These are phyloP conservation scores for Ceratobasidium sp. DNA, from an alignment of 1,284 basidiomycete genomes.

Conservation along the genomic window DNA sequence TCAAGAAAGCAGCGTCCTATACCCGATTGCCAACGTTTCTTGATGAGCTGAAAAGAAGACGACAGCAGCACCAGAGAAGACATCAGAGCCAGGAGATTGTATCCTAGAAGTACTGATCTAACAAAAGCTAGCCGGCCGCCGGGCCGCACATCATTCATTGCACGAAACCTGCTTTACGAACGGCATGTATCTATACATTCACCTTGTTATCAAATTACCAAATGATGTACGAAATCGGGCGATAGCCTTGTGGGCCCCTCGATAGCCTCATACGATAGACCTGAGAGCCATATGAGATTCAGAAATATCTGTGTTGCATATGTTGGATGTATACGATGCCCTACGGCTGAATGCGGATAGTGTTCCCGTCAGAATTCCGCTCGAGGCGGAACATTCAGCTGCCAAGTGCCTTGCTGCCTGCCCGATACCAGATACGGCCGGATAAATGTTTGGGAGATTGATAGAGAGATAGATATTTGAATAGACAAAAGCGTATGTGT, in stretches of 20 bases:
- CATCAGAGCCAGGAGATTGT: constrained; percentile 2
- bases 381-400: neutral
- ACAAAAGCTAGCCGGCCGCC: too few relatives aligned
- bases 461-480: neutral
- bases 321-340: too few relatives aligned
- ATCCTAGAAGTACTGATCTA: too few relatives aligned
- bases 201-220: neutral
- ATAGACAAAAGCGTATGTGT: too few relatives aligned
- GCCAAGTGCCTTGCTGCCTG: neutral
- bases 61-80: neutral
- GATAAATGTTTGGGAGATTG: neutral
- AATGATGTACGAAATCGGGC: too few relatives aligned
- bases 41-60: neutral
- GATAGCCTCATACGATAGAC: too few relatives aligned
- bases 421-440: neutral
- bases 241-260: too few relatives aligned
- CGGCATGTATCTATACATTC: constrained; percentile 1
- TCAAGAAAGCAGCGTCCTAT: constrained; percentile 1
- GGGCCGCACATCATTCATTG: constrained; percentile 4
- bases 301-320: too few relatives aligned
- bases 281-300: too few relatives aligned
- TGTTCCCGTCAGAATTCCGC: too few relatives aligned
- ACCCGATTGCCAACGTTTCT: constrained; percentile 5
- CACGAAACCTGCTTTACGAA: neutral
- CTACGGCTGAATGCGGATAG: too few relatives aligned